Evolutionary conservation across 768 basidiomycete genomes (phyloP).

Genomic region (Artomyces pyxidatus): DNA sequence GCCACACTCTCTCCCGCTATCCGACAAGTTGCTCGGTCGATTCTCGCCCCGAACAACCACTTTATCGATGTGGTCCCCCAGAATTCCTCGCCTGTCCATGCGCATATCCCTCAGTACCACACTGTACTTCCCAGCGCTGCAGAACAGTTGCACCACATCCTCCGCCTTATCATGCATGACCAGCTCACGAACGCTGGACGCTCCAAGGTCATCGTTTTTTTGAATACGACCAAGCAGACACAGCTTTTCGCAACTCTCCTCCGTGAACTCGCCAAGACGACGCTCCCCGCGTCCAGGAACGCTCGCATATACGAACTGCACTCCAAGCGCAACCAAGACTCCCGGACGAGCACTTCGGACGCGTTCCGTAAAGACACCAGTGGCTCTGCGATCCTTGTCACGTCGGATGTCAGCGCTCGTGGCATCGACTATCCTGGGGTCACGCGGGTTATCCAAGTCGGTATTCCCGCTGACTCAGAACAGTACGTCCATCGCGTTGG

Average conservation of each 20-base stretch:
- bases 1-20: constrained; percentile 76
- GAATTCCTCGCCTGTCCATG: constrained; percentile 56
- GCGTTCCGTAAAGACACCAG: constrained; percentile 47
- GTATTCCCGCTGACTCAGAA: constrained; percentile 59
- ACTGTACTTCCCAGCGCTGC: constrained; percentile 59
- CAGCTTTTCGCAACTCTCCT: constrained; percentile 64
- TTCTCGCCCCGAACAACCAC: constrained; percentile 50
- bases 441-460: constrained; percentile 87
- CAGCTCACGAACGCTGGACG: constrained; percentile 59
- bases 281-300: constrained; percentile 41
- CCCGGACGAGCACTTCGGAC: constrained; percentile 49
- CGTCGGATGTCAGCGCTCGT: constrained; percentile 83
- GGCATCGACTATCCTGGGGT: constrained; percentile 87
- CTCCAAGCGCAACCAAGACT: constrained; percentile 57
- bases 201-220: constrained; percentile 78
- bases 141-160: constrained; percentile 70
- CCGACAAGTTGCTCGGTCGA: constrained; percentile 55
- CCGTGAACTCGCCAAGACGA: constrained; percentile 33
- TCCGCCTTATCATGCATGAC: constrained; percentile 81
- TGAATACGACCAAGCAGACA: constrained; percentile 80
- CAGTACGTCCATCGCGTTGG: constrained; percentile 85
- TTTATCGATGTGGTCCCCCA: constrained; percentile 69
- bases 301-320: constrained; percentile 76
- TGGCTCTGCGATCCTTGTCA: constrained; percentile 60
- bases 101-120: constrained; percentile 74